Conservation (phyloP, 2,329 filamentous ascomycete genomes). For the Colletotrichum liaoningense region DNA sequence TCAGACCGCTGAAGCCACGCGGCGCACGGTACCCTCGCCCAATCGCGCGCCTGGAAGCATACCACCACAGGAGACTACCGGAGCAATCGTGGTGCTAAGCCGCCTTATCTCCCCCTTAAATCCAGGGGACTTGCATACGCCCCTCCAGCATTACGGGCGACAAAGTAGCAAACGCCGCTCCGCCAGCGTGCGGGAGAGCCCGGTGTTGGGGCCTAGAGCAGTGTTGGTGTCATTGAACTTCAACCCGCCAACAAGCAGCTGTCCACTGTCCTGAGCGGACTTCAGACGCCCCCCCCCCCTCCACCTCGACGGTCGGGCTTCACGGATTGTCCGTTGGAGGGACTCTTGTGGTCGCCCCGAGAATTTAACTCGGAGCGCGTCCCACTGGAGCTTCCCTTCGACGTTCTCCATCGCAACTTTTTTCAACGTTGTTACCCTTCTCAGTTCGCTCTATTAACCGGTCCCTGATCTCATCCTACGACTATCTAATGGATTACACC, state of each 20-base stretch:
- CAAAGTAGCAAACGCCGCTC: not conserved
- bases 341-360: constrained; percentile 33
- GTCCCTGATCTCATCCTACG: constrained; percentile 44
- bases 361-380: constrained; percentile 34
- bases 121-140: constrained; percentile 7
- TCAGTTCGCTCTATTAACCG: constrained; percentile 47
- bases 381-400: constrained; percentile 25
- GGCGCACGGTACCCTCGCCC: constrained; percentile 14
- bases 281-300: not conserved
- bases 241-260: not conserved
- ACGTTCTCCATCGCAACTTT: not conserved
- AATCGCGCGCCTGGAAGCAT: constrained; percentile 5
- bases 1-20: constrained; percentile 15
- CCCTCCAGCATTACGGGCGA: not conserved
- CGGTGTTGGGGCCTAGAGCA: not conserved
- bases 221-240: constrained; percentile 29
- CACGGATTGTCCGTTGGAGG: constrained; percentile 31
- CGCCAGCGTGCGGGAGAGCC: not conserved
- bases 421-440: constrained; percentile 41
- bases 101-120: constrained; percentile 28
- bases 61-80: not conserved
- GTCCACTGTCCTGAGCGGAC: constrained; percentile 2
- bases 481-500: constrained; percentile 56
- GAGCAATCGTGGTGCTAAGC: not conserved
- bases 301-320: constrained; percentile 25